A percentile compares a stretch with the other conserved stretches of the same genome.
Conservation (phyloP, 2,329 filamentous ascomycete species). For the Colletotrichum agaves region DNA sequence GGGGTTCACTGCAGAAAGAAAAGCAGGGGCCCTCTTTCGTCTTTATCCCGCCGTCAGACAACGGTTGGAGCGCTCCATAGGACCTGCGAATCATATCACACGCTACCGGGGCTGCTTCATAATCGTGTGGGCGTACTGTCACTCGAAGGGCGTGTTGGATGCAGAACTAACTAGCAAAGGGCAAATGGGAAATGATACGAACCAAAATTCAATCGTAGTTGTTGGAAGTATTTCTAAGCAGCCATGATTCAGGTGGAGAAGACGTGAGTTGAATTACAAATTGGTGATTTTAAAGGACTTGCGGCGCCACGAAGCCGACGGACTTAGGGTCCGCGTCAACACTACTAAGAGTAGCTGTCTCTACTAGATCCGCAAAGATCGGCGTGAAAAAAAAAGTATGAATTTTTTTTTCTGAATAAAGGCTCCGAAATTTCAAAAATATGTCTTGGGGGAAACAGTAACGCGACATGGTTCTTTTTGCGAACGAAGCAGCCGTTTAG, state of each 20-base stretch:
- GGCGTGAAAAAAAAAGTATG: too few species aligned
- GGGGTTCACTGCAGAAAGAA: neutral
- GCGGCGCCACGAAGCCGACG: too few species aligned
- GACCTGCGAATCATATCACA: slow-evolving; percentile 17
- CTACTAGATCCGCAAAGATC: too few species aligned
- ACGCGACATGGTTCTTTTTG: too few species aligned
- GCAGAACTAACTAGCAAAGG: neutral
- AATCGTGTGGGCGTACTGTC: neutral
- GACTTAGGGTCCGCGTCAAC: too few species aligned
- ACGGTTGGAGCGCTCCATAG: too few species aligned
- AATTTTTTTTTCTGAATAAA: too few species aligned
- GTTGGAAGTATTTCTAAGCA: neutral
- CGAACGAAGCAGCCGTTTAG: too few species aligned
- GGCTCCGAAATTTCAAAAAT: too few species aligned
- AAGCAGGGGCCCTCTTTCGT: slow-evolving; percentile 12
- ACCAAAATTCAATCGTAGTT: fast-evolving
- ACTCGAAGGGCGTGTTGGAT: neutral
- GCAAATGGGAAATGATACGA: neutral
- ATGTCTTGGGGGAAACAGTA: too few species aligned
- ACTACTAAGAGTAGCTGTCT: too few species aligned
- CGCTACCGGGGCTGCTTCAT: neutral
- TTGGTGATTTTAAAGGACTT: neutral
- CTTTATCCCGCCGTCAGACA: neutral
- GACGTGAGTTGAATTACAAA: neutral
- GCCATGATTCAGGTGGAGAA: neutral